Conservation (phyloP, 1,284 basidiomycete genomes). For the Naganishia cerealis region DNA sequence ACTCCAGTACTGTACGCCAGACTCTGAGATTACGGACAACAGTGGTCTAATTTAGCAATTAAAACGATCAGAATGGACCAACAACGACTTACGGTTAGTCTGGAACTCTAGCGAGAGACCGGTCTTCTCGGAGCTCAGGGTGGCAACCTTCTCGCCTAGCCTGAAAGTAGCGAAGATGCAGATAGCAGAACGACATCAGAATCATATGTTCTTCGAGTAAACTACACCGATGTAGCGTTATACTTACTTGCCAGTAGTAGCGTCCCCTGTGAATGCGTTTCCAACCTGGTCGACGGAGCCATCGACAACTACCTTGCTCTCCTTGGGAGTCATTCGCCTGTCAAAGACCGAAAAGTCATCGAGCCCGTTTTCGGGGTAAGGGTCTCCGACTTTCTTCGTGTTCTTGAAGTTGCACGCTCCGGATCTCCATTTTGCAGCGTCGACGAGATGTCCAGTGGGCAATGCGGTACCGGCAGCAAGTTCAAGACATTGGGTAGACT, state of each 20-base stretch:
- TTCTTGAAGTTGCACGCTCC: constrained; percentile 25
- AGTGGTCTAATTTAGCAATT: neutral
- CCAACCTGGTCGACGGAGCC: constrained; percentile 22
- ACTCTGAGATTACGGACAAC: constrained; percentile 9
- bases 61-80: neutral
- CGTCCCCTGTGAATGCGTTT: constrained; percentile 9
- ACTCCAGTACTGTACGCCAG: constrained; percentile 33
- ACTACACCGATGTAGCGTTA: neutral
- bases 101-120: constrained; percentile 30
- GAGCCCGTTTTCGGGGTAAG: constrained; percentile 29
- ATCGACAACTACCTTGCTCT: constrained; percentile 18
- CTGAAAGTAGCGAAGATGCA: neutral
- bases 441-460: constrained; percentile 31
- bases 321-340: constrained; percentile 15
- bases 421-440: constrained; percentile 15
- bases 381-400: constrained; percentile 25
- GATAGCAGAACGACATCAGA: neutral
- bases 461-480: constrained; percentile 26
- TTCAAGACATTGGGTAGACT: constrained; percentile 29
- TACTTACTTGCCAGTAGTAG: constrained; percentile 16
- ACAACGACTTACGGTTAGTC: constrained; percentile 29
- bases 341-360: constrained; percentile 35
- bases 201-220: neutral
- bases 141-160: constrained; percentile 23
- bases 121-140: constrained; percentile 30